Conservation (phyloP, 106 monocot species). For the Allium fistulosum region DNA sequence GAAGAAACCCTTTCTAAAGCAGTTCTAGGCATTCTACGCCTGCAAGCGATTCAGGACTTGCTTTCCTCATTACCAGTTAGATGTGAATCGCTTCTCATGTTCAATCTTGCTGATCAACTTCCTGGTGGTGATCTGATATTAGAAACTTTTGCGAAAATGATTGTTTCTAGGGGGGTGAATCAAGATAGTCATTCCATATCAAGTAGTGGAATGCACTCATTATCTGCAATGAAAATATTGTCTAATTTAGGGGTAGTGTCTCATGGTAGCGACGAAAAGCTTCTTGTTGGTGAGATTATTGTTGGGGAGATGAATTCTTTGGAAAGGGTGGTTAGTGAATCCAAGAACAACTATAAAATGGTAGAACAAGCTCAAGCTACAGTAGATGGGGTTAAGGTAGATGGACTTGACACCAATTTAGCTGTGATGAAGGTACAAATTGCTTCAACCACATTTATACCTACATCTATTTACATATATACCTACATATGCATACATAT, state of each 20-base stretch:
- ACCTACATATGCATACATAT: too few relatives aligned
- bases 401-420: slow-evolving; percentile 88
- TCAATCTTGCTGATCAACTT: slow-evolving; percentile 87
- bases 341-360: slow-evolving; percentile 64
- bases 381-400: slow-evolving; percentile 84
- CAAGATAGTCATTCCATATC: slow-evolving; percentile 18
- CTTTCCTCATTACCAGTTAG: slow-evolving; percentile 27
- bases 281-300: slow-evolving; percentile 85
- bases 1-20: slow-evolving; percentile 81
- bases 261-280: slow-evolving; percentile 32
- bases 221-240: slow-evolving; percentile 57
- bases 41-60: slow-evolving; percentile 79
- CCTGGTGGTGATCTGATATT: slow-evolving; percentile 89
- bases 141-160: slow-evolving; percentile 66
- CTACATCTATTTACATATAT: too few relatives aligned
- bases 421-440: slow-evolving; percentile 87
- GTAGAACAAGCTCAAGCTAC: slow-evolving; percentile 75
- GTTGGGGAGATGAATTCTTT: slow-evolving; percentile 68
- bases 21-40: slow-evolving; percentile 69
- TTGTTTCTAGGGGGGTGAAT: slow-evolving; percentile 31
- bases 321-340: slow-evolving; percentile 60
- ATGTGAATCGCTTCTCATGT: slow-evolving; percentile 74
- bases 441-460: background rate
- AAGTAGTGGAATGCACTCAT: slow-evolving; percentile 53
- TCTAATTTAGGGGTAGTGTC: slow-evolving; percentile 57